Evolutionary conservation across 23 red algal genomes (phyloP).

Genomic region (Gracilariopsis chorda): DNA sequence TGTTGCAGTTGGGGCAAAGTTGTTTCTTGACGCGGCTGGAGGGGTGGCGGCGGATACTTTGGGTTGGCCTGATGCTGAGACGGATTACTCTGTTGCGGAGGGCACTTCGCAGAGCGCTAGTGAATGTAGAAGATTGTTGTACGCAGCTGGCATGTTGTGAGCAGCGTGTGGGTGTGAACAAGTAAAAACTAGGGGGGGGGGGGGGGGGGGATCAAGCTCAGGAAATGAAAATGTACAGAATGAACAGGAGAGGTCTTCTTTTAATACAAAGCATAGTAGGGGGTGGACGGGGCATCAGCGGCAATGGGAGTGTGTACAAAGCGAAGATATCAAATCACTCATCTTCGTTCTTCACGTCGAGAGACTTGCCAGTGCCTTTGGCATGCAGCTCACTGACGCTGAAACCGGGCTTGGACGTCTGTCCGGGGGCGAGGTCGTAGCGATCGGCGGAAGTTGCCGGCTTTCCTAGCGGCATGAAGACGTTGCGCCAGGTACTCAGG

Average conservation of each 20-base stretch:
- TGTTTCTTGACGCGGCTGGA: conserved; percentile 48
- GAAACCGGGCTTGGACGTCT: conserved; percentile 43
- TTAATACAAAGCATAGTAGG: no score
- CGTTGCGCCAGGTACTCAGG: conserved; percentile 30
- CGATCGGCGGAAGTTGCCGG: conserved; percentile 40
- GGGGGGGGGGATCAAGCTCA: no score
- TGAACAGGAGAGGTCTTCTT: no score
- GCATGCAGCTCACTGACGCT: conserved; percentile 67
- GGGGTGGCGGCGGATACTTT: conserved; percentile 41
- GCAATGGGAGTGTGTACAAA: no score
- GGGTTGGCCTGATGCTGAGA: conserved; percentile 47
- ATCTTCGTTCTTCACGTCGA: conserved; percentile 52
- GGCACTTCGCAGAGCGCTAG: conserved; percentile 3
- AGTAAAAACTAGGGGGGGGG: no score
- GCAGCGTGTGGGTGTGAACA: background rate
- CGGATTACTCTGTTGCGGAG: conserved; percentile 55
- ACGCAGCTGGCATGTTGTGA: conserved; percentile 7
- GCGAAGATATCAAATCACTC: no score
- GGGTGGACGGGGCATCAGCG: no score
- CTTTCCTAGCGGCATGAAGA: conserved; percentile 56
- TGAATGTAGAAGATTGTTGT: conserved; percentile 36
- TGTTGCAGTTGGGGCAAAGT: conserved; percentile 19
- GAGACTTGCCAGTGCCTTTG: conserved; percentile 27
- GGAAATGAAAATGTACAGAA: no score
- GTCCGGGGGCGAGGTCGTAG: conserved; percentile 50